Conservation (phyloP, 768 basidiomycete genomes). For the Baorangia bicolor region DNA sequence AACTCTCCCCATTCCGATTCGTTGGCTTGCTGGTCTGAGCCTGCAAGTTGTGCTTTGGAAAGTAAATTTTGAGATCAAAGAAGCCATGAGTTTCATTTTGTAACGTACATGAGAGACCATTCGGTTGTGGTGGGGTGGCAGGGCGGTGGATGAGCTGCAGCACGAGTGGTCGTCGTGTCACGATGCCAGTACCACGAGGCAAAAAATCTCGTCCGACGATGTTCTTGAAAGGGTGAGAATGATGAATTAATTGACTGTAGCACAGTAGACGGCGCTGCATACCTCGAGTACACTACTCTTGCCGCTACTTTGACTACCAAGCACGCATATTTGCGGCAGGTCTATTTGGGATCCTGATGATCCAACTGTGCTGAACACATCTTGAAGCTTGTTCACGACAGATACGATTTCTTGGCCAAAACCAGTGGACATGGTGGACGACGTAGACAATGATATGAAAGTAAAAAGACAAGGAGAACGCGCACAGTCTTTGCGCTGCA, state of each 20-base stretch:
- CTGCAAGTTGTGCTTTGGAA: conserved; percentile 35
- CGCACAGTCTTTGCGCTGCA: conserved; percentile 3
- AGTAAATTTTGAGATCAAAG: not conserved
- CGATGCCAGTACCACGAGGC: conserved; percentile 98
- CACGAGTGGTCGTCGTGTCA: conserved; percentile 94
- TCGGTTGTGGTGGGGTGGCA: conserved; percentile 44
- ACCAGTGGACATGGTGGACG: conserved; percentile 46
- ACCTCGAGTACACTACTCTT: conserved; percentile 94
- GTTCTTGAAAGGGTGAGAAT: conserved; percentile 53
- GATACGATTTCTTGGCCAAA: conserved; percentile 81
- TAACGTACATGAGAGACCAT: conserved; percentile 45
- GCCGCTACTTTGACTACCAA: conserved; percentile 89
- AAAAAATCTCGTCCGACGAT: conserved; percentile 98
- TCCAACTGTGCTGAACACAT: conserved; percentile 85
- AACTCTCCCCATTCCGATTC: conserved; percentile 99
- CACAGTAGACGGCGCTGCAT: conserved; percentile 18
- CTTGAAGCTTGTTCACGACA: conserved; percentile 86
- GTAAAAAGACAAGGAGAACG: conserved; percentile 14
- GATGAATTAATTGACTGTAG: conserved; percentile 6
- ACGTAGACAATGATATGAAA: conserved; percentile 14
- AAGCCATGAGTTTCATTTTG: not conserved
- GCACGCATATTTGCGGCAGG: conserved; percentile 88
- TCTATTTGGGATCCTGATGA: conserved; percentile 77
- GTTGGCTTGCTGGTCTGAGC: conserved; percentile 75
- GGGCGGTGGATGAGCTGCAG: conserved; percentile 92